These are phyloP conservation scores for Fusarium hostae DNA, from an alignment of 2,329 filamentous ascomycete species.

Conservation along the genomic window DNA sequence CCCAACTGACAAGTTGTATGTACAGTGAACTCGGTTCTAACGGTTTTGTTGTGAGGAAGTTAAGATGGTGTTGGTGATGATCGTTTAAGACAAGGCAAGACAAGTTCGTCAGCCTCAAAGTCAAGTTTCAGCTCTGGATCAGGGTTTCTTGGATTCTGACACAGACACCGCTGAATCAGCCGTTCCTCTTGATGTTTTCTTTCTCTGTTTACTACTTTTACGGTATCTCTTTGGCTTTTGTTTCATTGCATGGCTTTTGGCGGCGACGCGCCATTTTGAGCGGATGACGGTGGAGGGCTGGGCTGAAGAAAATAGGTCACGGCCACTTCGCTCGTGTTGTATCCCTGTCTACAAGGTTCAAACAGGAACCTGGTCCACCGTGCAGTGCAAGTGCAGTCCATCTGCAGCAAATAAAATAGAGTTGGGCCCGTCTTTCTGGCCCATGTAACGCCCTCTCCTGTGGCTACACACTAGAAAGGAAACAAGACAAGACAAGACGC, in stretches of 20 bases:
- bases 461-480: neutral
- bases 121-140: conserved; percentile 21
- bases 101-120: conserved; percentile 33
- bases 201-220: conserved; percentile 1
- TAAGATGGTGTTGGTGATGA: neutral
- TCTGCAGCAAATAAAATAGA: conserved; percentile 37
- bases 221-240: conserved; percentile 2
- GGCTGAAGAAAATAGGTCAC: conserved; percentile 5
- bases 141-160: neutral
- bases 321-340: conserved; percentile 14
- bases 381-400: neutral
- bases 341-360: conserved; percentile 24
- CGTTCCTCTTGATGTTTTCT: neutral
- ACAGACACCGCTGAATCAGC: neutral
- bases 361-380: conserved; percentile 16
- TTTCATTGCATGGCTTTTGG: neutral
- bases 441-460: neutral
- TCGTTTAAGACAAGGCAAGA: neutral
- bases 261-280: conserved; percentile 44
- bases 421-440: conserved; percentile 35
- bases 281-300: conserved; percentile 22
- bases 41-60: neutral
- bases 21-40: neutral
- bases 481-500: neutral
- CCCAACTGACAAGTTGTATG: neutral